Base-by-base conservation (phyloP, 257 asterid genomes). In the Nicotiana undulata region DNA sequence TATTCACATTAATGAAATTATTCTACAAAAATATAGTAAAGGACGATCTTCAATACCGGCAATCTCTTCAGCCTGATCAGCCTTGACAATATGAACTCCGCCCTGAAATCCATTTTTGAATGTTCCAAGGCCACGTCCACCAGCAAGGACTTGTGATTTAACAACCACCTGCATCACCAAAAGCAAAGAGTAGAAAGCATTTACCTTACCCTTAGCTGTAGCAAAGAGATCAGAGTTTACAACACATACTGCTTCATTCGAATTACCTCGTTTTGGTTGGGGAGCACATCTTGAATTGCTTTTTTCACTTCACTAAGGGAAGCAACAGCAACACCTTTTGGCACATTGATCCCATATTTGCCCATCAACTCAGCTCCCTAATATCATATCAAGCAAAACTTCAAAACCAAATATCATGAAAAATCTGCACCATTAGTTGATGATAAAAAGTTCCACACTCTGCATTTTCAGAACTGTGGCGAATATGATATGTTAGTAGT, bases 141-240 rank as follows among this genome's bases (percentile, higher is more conserved):
- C 97, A 68, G 98, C 98, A 85, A 95, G 99, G 81, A 93, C 88
- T 87, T 93, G 99, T 20, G 97, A 89, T 91, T 95, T 95, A 78
- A 93, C 98, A 81, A 93, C 98, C 83, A 91, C 86, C 99, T 95
- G 86, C 76, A 86, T 55, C 65, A 75, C 79, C 77, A 28, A 51
- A 75, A 18, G 53, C 63, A 51, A 46, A 83, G 4, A 63, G 60
- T 28, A 63, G 61, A 63, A 61, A 52, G 29, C 76, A 64, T 64
- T 63, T 76, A 64, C 34, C 72, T 32, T 65, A 28, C 4, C 58
- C 6, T 40, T 79, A 44, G 12, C 37, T 26, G 3, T 9, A 79
- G 17, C 75, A 79, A 79, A 44, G 49, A 16, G 16, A 61, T 28
- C 18, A 79, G 51, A 20, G 51, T 15, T 61, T 15, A 12, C 13